Evolutionary conservation across 345 rosid genomes (phyloP), one percentile per base, ranked within the genome.

Genomic region (Acer campestre): DNA sequence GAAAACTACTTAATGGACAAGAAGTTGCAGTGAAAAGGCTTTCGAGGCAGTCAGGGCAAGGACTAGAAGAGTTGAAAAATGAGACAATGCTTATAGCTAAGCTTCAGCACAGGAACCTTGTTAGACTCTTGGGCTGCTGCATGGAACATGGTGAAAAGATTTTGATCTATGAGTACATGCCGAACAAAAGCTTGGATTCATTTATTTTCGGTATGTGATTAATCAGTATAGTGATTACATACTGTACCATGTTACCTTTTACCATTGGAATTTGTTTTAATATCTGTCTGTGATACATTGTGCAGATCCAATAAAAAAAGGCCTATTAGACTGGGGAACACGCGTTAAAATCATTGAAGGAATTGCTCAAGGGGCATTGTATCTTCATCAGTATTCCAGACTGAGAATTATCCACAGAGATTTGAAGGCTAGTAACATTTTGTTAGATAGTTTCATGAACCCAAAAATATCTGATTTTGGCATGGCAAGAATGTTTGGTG

Each of bases 101-200:
- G 59, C 89, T 90, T n/a, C 90, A 90, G 68, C 91, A 90, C 80
- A 79, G 82, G 68, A 89, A 85, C 77, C 91, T 88, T 63, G 89
- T 88, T 20, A 79, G 69, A 72, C 82, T 90, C 3, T 29, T 82
- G 3, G 91, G 91, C 55, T 88, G 84, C 59, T 88, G 91, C 85
- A 74, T 85, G 0, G 86, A 42, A 42, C 46, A 42, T 8, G 46
- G 46, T 7, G 46, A 42, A 86, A 8, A 64, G 62, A 72, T 82
- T 27, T 63, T 82, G 64, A 66, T 82, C 55, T 85, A 85, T 72
- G 79, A 85, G 49, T 85, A 79, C 61, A 77, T 85, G 87, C 76
- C 78, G 18, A 85, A 85, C 65, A 75, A 75, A 73, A 82, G 84
- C 80, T 80, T 85, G 68, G 72, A 80, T 59, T 82, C 71, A 68